Conservation (phyloP, 2,329 filamentous ascomycete genomes). For the Fusarium setosum region DNA sequence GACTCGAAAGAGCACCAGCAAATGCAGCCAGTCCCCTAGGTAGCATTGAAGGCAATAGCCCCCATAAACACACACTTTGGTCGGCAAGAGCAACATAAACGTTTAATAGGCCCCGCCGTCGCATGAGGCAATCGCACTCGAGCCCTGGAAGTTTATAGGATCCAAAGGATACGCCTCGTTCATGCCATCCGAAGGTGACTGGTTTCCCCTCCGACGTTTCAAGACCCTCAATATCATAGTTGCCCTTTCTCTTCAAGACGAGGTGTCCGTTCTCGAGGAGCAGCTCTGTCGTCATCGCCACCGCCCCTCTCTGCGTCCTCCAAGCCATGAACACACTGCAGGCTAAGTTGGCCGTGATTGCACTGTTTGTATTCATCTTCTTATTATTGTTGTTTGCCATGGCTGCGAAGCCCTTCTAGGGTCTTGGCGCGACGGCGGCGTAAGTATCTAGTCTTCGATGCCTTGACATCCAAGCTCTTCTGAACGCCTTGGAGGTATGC, state of each 20-base stretch:
- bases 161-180: slow-evolving; percentile 44
- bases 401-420: slow-evolving; percentile 32
- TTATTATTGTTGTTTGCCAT: slow-evolving; percentile 21
- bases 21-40: neutral
- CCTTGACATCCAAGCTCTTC: neutral
- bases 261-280: slow-evolving; percentile 45
- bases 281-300: slow-evolving; percentile 44
- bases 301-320: slow-evolving; percentile 49
- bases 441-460: neutral
- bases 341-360: slow-evolving; percentile 46
- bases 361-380: slow-evolving; percentile 40
- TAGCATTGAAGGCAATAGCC: too few relatives aligned
- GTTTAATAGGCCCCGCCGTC: neutral
- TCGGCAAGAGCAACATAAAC: neutral
- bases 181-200: slow-evolving; percentile 45
- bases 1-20: neutral
- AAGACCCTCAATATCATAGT: slow-evolving; percentile 44
- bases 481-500: slow-evolving; percentile 9
- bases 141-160: slow-evolving; percentile 48
- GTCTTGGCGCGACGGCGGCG: slow-evolving; percentile 33
- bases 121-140: slow-evolving; percentile 7
- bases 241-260: slow-evolving; percentile 48
- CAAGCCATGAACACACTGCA: slow-evolving; percentile 19
- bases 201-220: slow-evolving; percentile 50
- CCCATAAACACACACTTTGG: too few relatives aligned